Conservation (phyloP, 2,329 filamentous ascomycete genomes). For the Verticillium longisporum region DNA sequence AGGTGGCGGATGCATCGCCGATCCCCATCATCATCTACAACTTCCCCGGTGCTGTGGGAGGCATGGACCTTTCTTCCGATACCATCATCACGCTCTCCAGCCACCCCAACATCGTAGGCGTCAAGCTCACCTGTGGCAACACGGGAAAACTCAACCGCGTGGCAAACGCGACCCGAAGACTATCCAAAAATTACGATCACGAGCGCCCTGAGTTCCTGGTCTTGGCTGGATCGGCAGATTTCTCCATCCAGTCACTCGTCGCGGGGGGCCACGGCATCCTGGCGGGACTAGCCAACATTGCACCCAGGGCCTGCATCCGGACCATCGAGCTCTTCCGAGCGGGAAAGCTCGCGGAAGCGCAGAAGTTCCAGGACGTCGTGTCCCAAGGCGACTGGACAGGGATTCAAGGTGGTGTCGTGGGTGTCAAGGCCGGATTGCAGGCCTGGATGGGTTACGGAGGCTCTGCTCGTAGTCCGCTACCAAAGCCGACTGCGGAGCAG, state of each 20-base stretch:
- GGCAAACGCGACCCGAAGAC: conserved; percentile 47
- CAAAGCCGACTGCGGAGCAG: conserved; percentile 43
- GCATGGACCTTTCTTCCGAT: conserved; percentile 59
- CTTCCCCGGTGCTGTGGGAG: conserved; percentile 57
- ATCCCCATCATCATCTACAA: conserved; percentile 66
- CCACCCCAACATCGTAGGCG: conserved; percentile 61
- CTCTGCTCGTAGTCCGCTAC: conserved; percentile 36
- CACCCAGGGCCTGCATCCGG: conserved; percentile 57
- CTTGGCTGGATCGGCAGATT: conserved; percentile 67
- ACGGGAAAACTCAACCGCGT: conserved; percentile 62
- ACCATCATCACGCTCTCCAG: conserved; percentile 50
- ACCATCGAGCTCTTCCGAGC: conserved; percentile 52
- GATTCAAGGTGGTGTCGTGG: conserved; percentile 62
- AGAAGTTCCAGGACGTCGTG: conserved; percentile 41
- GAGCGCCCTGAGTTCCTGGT: conserved; percentile 53
- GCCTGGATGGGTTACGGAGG: conserved; percentile 60
- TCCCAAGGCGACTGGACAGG: conserved; percentile 63
- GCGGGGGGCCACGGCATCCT: conserved; percentile 68
- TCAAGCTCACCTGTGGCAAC: conserved; percentile 65
- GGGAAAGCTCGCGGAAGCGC: conserved; percentile 53
- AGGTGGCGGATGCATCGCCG: conserved; percentile 56
- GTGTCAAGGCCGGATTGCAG: conserved; percentile 60
- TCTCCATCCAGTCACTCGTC: conserved; percentile 63
- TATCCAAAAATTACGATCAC: conserved; percentile 18
- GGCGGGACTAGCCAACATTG: conserved; percentile 64